phyloP scores from a whole-genome alignment of 164 flowering plant genomes.

The Santalum album region DNA sequence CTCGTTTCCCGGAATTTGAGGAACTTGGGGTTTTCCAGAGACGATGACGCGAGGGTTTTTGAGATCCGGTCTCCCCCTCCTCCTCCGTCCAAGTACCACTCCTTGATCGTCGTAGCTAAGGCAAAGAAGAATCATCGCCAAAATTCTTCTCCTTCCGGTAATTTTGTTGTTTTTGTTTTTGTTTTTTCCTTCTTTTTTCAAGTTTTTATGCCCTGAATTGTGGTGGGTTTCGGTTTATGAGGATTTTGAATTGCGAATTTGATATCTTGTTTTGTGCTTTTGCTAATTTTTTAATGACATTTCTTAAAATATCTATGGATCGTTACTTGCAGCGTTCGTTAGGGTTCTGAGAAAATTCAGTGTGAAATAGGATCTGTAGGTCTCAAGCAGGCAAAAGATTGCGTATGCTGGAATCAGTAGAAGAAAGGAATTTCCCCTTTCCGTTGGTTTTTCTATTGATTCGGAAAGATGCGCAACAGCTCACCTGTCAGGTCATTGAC shows the following conservation, averaged over 20 bases:
- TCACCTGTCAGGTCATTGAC: no score
- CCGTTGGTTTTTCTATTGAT: no score
- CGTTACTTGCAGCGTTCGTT: no score
- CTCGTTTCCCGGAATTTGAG: background rate
- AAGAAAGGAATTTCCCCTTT: no score
- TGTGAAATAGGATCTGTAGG: no score
- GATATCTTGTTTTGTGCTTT: background rate
- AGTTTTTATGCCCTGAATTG: background rate
- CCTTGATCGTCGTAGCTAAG: background rate
- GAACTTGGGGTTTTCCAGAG: background rate
- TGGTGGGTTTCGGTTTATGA: background rate
- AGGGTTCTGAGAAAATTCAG: no score
- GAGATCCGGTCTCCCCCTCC: background rate
- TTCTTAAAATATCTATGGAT: no score
- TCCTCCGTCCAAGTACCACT: background rate
- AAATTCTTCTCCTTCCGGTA: background rate
- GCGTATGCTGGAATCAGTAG: no score
- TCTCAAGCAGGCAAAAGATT: no score
- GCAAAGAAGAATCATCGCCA: background rate
- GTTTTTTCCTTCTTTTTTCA: background rate
- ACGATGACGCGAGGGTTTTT: background rate
- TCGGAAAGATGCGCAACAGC: no score
- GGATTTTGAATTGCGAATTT: background rate
- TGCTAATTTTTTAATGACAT: background rate
- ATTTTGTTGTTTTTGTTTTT: background rate